A percentile compares a stretch with the other conserved stretches of the same genome.
Evolutionary conservation across 768 basidiomycete species (phyloP).

Genomic region (Pulveroboletus sp.): DNA sequence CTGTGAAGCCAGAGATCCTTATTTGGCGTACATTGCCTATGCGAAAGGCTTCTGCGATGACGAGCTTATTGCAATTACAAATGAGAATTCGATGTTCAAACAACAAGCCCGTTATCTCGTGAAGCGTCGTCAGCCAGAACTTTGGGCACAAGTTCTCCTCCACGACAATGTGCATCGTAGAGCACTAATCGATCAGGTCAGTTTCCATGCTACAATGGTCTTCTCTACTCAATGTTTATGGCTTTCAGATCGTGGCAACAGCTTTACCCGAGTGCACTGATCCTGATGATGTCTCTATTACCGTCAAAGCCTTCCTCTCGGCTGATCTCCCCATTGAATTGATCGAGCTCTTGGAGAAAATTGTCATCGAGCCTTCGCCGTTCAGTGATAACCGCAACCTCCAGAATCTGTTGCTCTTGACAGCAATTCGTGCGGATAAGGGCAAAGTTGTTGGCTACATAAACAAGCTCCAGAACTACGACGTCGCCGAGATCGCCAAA

Average conservation of each 20-base stretch:
- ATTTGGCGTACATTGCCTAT: conserved; percentile 97
- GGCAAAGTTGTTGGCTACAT: conserved; percentile 98
- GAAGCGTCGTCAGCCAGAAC: conserved; percentile 89
- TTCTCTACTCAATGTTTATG: not conserved
- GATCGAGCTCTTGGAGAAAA: conserved; percentile 97
- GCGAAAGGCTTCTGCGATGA: conserved; percentile 99
- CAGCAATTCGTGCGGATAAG: conserved; percentile 96
- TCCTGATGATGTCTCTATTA: conserved; percentile 96
- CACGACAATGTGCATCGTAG: conserved; percentile 90
- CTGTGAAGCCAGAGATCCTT: conserved; percentile 97
- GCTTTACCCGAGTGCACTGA: conserved; percentile 96
- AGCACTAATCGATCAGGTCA: conserved; percentile 86
- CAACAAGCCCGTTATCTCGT: conserved; percentile 98
- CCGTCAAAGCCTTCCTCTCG: conserved; percentile 97
- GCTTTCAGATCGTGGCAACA: conserved; percentile 76
- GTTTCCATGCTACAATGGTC: conserved; percentile 6
- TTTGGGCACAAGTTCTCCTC: conserved; percentile 93
- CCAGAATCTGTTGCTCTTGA: conserved; percentile 91
- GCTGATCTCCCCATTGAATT: conserved; percentile 96
- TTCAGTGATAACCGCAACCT: conserved; percentile 98
- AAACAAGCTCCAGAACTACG: conserved; percentile 95
- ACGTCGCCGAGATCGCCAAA: conserved; percentile 89
- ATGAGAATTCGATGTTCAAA: conserved; percentile 99
- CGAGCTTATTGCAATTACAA: conserved; percentile 93
- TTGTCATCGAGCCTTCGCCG: conserved; percentile 93